Base-by-base conservation (phyloP, 192 early-diverging fungal species). In the Gaertneriomyces semiglobifer region DNA sequence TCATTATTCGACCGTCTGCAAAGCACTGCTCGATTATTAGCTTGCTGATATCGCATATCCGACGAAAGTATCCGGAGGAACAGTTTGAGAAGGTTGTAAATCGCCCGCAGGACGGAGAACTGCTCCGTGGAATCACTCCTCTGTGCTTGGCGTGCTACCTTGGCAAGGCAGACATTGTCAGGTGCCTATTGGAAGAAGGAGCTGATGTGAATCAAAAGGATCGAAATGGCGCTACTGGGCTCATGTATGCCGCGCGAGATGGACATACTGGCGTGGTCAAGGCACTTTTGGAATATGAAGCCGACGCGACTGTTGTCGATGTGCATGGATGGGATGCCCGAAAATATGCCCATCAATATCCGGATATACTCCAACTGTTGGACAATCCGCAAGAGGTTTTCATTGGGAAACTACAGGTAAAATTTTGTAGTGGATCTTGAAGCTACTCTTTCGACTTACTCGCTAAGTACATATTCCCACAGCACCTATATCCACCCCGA, bases 241-340 rank as follows among this genome's bases (percentile, higher is more conserved):
- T 88, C 14, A 88, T 88, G 87, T 88, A 88, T 74, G 87, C 87
- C 75, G 86, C 87, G 6, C 73, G 87, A 52, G 87, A 88, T 72
- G 77, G 86, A 50, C 83, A 88, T 62, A 60, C 75, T 16, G 56
- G 76, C 8, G 83, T 85, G 45, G 86, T 83, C 3, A 74, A 78
- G 12, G 70, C 74, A 7, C 63, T 88, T 11, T 60, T 88, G 19
- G 53, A 68, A 11, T 81, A 79, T 62, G 70, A 73, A 41, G 87
- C 87, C 5, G 74, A 76, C 9, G 74, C 77, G 18, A 80, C 84
- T 9, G 58, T 83, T 16, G 82, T 78, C n/a, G 87, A 88, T 60
- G 75, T 62, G 56, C 77, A 86, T 41, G 87, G 87, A 5, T 88
- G 87, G 87, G 84, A 79, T 44, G 83, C 87, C 4, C 72, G 86